Conservation (phyloP, 164 flowering plant genomes). For the Macadamia integrifolia region DNA sequence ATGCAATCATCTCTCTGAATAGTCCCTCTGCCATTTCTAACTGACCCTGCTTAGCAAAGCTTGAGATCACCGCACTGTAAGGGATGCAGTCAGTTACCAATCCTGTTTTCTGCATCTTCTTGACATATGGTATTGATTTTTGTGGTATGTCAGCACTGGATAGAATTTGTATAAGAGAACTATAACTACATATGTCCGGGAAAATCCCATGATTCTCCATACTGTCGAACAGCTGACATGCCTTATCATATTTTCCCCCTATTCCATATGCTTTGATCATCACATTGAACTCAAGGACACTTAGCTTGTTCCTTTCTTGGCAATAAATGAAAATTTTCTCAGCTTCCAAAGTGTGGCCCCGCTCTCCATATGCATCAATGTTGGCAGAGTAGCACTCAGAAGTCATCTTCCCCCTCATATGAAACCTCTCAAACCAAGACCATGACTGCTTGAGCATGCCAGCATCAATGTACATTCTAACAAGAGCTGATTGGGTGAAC, state of each 20-base stretch:
- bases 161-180: conserved; percentile 67
- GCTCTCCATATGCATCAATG: conserved; percentile 92
- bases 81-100: conserved; percentile 62
- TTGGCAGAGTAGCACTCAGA: conserved; percentile 87
- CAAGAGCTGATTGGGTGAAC: conserved; percentile 75
- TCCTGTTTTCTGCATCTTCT: conserved; percentile 65
- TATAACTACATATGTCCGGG: conserved; percentile 76
- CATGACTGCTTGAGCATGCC: conserved; percentile 68
- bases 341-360: conserved; percentile 60
- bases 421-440: conserved; percentile 86
- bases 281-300: conserved; percentile 76
- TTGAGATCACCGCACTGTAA: conserved; percentile 77
- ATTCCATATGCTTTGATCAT: conserved; percentile 95
- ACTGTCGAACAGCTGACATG: conserved; percentile 61
- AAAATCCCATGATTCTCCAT: conserved; percentile 53
- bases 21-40: conserved; percentile 52
- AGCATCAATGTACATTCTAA: conserved; percentile 87
- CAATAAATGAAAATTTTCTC: conserved; percentile 73
- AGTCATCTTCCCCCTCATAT: conserved; percentile 57
- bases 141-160: conserved; percentile 64
- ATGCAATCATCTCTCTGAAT: conserved; percentile 60
- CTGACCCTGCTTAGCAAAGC: conserved; percentile 60
- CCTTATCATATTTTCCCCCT: conserved; percentile 49
- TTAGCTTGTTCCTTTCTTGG: conserved; percentile 37
- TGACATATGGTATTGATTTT: conserved; percentile 44